Base-by-base conservation (phyloP, 371 early-diverging fungal genomes). In the Zychaea mexicana region DNA sequence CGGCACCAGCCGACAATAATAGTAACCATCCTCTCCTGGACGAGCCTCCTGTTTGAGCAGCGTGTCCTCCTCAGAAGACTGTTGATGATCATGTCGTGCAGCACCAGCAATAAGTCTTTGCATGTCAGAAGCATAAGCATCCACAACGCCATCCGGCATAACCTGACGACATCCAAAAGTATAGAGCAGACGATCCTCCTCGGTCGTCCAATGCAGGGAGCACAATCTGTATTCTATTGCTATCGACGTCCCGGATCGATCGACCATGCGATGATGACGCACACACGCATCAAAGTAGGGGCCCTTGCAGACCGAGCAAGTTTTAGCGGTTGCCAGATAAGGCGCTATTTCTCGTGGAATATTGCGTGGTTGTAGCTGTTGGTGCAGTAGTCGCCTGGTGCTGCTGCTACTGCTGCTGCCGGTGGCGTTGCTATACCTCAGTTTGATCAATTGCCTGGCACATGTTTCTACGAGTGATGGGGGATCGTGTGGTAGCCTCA, bases 221-320 rank as follows among this genome's bases (percentile, higher is more conserved):
- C 94, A 94, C 24, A 94, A 76, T 7, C 82, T 76, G 65, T 91
- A 92, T 70, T 91, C 91, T 1, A 91, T 69, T 0, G 91, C 90
- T 9, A 92, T 52, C 52, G 53, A 64, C 21, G 45, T 45, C 22
- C 69, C 73, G 42, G 71, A 66, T 26, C 86, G 85, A 42, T 88
- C 88, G 28, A 92, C 78, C 30, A 88, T 73, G 24, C 89, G 83
- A 27, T 85, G 79, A 13, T 93, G 84, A 28, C 71, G 70, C 15
- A 84, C 75, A 69, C 65, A 86, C 3, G 76, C 65, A 21, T 92
- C 90, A 73, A 94, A 93, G 66, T 90, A 92, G 19, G 96, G 94
- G 0, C 94, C 95, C 5, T 86, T 82, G 74, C 98, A 97, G 68
- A 88, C 91, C 7, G 93, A 78, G 71, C 98, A 97, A n/a, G 78